Evolutionary conservation across 1,284 basidiomycete genomes (phyloP), one percentile per base, ranked within the genome.

Genomic region (Malassezia caprae): DNA sequence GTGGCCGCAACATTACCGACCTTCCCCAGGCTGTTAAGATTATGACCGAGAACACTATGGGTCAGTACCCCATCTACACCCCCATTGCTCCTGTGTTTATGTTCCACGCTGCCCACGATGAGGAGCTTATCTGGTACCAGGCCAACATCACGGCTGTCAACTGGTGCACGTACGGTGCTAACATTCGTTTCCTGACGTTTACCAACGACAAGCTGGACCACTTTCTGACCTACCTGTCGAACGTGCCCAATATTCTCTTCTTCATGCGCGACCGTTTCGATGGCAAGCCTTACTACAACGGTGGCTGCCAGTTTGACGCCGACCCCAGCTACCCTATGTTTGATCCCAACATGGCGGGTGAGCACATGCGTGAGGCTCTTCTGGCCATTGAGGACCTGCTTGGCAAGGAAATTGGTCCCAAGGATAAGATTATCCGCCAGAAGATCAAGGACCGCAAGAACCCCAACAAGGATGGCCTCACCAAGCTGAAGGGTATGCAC

Each of bases 121-220:
- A 73, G 58, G 68, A 71, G 53, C 64, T 72, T 32, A 59, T 71
- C 17, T 70, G 69, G 4, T 67, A 57, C 19, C 58, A 62, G 23
- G 67, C 55, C 5, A 53, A 57, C 21, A 51, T 24, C 30, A 57
- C 55, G 2, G 67, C 70, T 35, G 49, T 62, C 17, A 53, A 62
- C 24, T 70, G 72, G 52, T 73, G 71, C 48, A 26, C 56, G 10
- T 44, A 60, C 23, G 70, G 70, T 15, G 70, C 69, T 37, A 58
- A 69, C 58, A 65, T 72, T 48, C 55, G 61, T n/a, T 72, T 63
- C 53, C 48, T 58, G 24, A 46, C 59, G 7, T 58, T 58, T 41
- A 57, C 61, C 6, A 34, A 62, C 17, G 52, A 53, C 13, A 61
- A 65, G 12, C 30, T 57, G 13, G 41, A 46, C 42, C 55, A 57